phyloP scores from a whole-genome alignment of 345 rosid species.

The Aurinia saxatilis region DNA sequence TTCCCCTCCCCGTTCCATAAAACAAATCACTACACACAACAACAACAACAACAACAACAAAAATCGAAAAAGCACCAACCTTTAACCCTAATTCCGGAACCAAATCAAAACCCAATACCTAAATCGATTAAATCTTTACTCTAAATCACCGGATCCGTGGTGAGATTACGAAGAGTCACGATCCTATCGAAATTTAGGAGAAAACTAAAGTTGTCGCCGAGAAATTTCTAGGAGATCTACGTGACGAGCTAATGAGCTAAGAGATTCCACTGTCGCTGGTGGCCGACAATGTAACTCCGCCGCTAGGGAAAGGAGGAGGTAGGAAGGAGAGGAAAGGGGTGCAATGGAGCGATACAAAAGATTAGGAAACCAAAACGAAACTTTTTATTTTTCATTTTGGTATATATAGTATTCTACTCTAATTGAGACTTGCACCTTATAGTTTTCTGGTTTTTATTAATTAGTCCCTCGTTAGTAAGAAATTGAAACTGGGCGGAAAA shows the following conservation, averaged over 20 bases:
- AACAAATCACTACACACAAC: conserved; percentile 24
- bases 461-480: background rate
- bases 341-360: conserved; percentile 26
- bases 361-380: conserved; percentile 12
- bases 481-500: background rate
- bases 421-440: background rate
- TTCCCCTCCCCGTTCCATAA: conserved; percentile 66
- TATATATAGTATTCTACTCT: conserved; percentile 11
- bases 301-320: conserved; percentile 32
- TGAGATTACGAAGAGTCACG: background rate
- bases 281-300: conserved; percentile 39
- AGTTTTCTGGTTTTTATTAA: conserved; percentile 13
- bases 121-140: conserved; percentile 11
- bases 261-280: conserved; percentile 5
- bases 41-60: too few species aligned
- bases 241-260: conserved; percentile 1
- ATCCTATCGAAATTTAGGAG: conserved; percentile 5
- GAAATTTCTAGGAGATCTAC: background rate
- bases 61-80: conserved; percentile 30
- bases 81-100: conserved; percentile 25
- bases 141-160: conserved; percentile 54
- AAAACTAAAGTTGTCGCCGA: background rate
- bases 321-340: background rate
- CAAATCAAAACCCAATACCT: conserved; percentile 1
- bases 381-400: background rate